Evolutionary conservation across 345 rosid species (phyloP).

Genomic region (Citrus inodora): DNA sequence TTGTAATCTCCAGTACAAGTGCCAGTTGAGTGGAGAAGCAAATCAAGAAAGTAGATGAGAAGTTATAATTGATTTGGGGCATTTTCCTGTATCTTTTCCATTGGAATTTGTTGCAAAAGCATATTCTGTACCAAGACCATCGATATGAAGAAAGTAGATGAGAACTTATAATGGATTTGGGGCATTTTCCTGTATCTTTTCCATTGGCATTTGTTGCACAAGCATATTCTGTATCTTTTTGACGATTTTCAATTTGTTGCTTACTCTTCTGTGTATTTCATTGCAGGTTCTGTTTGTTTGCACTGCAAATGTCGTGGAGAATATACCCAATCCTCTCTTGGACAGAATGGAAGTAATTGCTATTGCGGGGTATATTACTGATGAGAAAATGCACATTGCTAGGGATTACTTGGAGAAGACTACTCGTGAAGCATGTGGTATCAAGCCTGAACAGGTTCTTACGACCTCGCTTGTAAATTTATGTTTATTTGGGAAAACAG

Average conservation of each 20-base stretch:
- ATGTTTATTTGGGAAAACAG: background rate
- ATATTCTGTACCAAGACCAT: background rate
- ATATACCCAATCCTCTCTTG: slow-evolving; percentile 92
- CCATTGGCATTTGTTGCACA: background rate
- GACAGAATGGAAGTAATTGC: slow-evolving; percentile 99
- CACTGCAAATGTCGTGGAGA: slow-evolving; percentile 97
- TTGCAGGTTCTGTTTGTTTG: slow-evolving; percentile 95
- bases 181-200: background rate
- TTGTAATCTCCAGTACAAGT: background rate
- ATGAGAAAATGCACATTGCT: slow-evolving; percentile 97
- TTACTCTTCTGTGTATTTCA: slow-evolving; percentile 10
- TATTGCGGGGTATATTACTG: slow-evolving; percentile 97
- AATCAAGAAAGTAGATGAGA: background rate
- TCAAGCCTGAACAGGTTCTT: slow-evolving; percentile 84
- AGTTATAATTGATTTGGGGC: background rate
- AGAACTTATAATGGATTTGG: background rate
- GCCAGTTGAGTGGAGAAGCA: background rate
- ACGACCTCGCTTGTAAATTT: background rate
- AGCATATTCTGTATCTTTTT: background rate
- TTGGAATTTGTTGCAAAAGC: background rate
- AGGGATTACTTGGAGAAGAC: slow-evolving; percentile 92
- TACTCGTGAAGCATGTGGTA: slow-evolving; percentile 88
- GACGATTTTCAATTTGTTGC: background rate
- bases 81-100: background rate
- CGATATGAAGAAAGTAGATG: background rate